These are phyloP conservation scores for Heterobasidion occidentale DNA, from an alignment of 1,284 basidiomycete genomes.

Conservation along the genomic window DNA sequence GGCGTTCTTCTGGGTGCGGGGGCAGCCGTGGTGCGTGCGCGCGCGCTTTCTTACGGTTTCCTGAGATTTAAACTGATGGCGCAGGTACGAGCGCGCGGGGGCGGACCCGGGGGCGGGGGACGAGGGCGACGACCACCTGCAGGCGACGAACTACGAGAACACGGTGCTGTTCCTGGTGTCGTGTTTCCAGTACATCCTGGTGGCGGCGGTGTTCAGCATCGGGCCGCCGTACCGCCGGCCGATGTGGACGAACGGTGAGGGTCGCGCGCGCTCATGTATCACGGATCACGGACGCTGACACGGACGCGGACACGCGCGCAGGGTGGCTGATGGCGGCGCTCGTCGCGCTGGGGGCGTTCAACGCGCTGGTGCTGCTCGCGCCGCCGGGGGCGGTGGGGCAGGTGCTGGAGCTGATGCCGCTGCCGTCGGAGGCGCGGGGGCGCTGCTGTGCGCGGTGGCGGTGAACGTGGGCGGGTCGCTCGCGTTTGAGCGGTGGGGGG, in stretches of 20 bases:
- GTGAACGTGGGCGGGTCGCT: constrained; percentile 73
- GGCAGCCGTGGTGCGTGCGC: constrained; percentile 67
- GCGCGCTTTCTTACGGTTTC: neutral
- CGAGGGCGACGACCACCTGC: constrained; percentile 69
- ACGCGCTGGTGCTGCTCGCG: constrained; percentile 65
- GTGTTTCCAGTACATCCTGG: constrained; percentile 97
- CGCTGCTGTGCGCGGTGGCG: constrained; percentile 64
- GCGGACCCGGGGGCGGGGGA: constrained; percentile 50
- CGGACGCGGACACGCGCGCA: constrained; percentile 19
- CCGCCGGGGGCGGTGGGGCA: constrained; percentile 57
- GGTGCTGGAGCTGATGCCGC: constrained; percentile 72
- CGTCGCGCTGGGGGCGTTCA: constrained; percentile 59
- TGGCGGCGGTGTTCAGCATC: constrained; percentile 95
- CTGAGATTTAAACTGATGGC: constrained; percentile 3
- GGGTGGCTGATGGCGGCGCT: constrained; percentile 77
- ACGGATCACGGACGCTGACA: neutral
- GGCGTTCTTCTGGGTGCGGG: constrained; percentile 84
- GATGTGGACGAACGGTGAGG: constrained; percentile 90
- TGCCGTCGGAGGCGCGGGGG: constrained; percentile 69
- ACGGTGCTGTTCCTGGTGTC: constrained; percentile 90
- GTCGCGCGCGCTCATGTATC: no score
- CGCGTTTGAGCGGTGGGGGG: constrained; percentile 76
- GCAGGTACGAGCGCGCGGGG: constrained; percentile 59
- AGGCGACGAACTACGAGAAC: constrained; percentile 93
- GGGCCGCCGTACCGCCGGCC: constrained; percentile 94